Evolutionary conservation across 345 rosid species (phyloP).

Genomic region (Trapa incisa): DNA sequence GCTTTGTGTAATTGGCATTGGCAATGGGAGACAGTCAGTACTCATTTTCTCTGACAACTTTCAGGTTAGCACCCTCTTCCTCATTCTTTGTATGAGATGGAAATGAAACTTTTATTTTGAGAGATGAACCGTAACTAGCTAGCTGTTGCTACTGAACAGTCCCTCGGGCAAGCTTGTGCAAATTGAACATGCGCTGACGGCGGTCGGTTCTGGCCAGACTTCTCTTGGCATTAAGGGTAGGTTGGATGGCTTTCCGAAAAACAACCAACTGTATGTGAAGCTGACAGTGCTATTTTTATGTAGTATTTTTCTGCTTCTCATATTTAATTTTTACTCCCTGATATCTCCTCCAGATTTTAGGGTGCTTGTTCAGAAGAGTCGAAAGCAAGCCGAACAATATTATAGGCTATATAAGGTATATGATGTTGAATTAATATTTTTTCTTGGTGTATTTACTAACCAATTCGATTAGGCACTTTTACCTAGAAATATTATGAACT

Average conservation of each 20-base stretch:
- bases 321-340: too few species aligned
- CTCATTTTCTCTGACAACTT: slow-evolving; percentile 89
- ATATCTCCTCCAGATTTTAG: too few species aligned
- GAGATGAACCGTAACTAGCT: background rate
- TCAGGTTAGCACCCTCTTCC: slow-evolving; percentile 32
- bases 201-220: slow-evolving; percentile 92
- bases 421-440: too few species aligned
- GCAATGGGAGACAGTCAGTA: slow-evolving; percentile 92
- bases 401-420: too few species aligned
- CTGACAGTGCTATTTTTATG: too few species aligned
- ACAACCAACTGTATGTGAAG: background rate
- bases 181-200: slow-evolving; percentile 90
- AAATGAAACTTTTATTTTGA: background rate
- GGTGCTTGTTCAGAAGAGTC: too few species aligned
- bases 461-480: too few species aligned
- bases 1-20: background rate
- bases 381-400: too few species aligned
- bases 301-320: too few species aligned
- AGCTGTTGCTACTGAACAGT: slow-evolving; percentile 21
- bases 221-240: slow-evolving; percentile 89
- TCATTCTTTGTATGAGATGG: background rate
- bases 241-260: background rate
- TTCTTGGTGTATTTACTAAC: too few species aligned
- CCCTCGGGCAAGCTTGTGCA: slow-evolving; percentile 98
- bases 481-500: too few species aligned